These are phyloP conservation scores for Colletotrichum incanum DNA, from an alignment of 2,329 filamentous ascomycete species.

Conservation along the genomic window DNA sequence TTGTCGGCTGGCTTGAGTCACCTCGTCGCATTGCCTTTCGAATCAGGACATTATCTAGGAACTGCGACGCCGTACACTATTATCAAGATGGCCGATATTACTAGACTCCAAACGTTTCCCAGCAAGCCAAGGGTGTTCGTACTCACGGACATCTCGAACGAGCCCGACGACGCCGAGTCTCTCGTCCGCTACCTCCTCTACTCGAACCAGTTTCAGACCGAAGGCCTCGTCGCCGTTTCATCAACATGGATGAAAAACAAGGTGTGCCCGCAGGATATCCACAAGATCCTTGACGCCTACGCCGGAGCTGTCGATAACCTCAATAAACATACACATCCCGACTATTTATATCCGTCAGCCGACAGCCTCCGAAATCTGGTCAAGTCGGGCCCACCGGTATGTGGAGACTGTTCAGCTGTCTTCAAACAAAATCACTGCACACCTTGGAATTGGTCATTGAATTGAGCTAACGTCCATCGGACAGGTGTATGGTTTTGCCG, in stretches of 20 bases:
- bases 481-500: constrained; percentile 53
- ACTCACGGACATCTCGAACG: constrained; percentile 62
- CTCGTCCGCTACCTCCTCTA: constrained; percentile 62
- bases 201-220: constrained; percentile 62
- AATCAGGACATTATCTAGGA: neutral
- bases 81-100: constrained; percentile 15
- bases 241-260: constrained; percentile 62
- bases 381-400: constrained; percentile 54
- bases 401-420: neutral
- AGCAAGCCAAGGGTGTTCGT: constrained; percentile 57
- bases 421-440: neutral
- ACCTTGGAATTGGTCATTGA: neutral
- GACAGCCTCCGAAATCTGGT: constrained; percentile 55
- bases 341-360: constrained; percentile 58
- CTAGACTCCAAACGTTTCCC: constrained; percentile 28
- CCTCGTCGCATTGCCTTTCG: neutral
- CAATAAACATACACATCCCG: constrained; percentile 63
- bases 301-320: constrained; percentile 62
- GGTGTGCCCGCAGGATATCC: constrained; percentile 59
- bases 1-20: neutral
- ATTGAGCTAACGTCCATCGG: neutral
- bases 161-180: constrained; percentile 62
- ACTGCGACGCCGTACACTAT: neutral
- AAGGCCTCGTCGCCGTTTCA: constrained; percentile 61
- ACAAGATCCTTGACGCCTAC: constrained; percentile 62